A percentile compares a stretch with the other conserved stretches of the same genome.
Conservation (phyloP, 305 asterid species). For the Fraxinus nigra region DNA sequence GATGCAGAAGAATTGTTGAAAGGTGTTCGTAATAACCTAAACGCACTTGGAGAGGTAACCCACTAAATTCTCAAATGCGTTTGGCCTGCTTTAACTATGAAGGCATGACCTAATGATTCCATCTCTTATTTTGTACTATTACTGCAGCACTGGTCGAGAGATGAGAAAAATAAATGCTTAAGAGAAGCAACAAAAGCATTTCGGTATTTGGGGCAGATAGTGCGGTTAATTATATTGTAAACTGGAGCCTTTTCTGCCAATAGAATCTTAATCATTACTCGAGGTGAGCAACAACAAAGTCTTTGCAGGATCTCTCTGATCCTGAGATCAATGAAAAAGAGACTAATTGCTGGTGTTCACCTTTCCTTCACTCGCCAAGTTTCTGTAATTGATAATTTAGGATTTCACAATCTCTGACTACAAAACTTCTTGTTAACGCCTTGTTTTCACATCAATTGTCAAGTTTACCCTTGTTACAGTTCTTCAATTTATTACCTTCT, state of each 20-base stretch:
- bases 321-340: conserved; percentile 1
- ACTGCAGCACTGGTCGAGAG: conserved; percentile 83
- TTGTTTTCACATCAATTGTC: not conserved
- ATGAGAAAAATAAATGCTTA: conserved; percentile 73
- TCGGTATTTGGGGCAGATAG: conserved; percentile 80
- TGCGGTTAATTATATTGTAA: conserved; percentile 68
- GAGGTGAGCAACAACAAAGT: conserved; percentile 19
- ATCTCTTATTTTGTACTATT: not conserved
- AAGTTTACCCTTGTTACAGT: not conserved
- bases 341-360: not conserved
- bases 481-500: not conserved
- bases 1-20: conserved; percentile 62
- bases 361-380: not conserved
- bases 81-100: not conserved
- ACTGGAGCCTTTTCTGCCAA: conserved; percentile 6
- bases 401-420: not conserved
- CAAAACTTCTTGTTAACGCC: not conserved
- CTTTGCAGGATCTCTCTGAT: not conserved
- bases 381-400: not conserved
- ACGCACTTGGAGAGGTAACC: conserved; percentile 75
- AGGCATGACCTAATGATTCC: conserved; percentile 16
- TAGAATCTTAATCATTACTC: not conserved
- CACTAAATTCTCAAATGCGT: not conserved
- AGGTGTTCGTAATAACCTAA: conserved; percentile 73
- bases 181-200: conserved; percentile 81